Evolutionary conservation across 805 yeast genomes (phyloP).

Genomic region (Nakazawaea holstii): DNA sequence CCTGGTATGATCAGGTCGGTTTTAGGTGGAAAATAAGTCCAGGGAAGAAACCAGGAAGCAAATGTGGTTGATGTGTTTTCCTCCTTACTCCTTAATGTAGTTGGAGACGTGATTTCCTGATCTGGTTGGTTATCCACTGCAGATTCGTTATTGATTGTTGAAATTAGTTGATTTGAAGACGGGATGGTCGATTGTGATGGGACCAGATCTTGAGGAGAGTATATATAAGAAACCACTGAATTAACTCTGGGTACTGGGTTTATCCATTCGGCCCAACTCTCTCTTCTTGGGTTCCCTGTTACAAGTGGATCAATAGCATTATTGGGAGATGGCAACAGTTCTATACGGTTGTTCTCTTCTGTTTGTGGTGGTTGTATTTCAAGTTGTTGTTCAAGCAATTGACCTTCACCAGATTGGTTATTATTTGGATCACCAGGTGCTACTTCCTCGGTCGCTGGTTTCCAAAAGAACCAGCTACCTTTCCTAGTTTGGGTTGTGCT

Average conservation of each 20-base stretch:
- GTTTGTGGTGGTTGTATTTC: neutral
- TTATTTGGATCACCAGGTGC: no score
- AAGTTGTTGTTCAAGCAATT: neutral
- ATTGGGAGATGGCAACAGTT: neutral
- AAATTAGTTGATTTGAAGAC: constrained; percentile 12
- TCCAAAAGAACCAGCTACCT: no score
- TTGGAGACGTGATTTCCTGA: neutral
- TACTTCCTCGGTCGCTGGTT: no score
- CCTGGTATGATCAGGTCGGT: neutral
- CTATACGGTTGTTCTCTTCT: neutral
- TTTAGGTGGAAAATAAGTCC: constrained; percentile 14
- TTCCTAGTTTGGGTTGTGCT: neutral
- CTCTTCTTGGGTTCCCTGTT: neutral
- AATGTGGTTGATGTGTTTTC: neutral
- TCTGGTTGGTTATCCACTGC: neutral
- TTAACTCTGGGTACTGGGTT: constrained; percentile 5
- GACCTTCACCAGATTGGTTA: no score
- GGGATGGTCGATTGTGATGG: neutral
- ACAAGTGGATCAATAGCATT: neutral
- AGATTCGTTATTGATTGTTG: constrained; percentile 8
- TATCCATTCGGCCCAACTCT: constrained; percentile 11
- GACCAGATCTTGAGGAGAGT: neutral
- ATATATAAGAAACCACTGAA: constrained; percentile 9
- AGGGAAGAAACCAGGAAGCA: constrained; percentile 14
- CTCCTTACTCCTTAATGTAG: neutral